Conservation (phyloP, 352 stramenopile species). For the Thalassiosira pacifica region DNA sequence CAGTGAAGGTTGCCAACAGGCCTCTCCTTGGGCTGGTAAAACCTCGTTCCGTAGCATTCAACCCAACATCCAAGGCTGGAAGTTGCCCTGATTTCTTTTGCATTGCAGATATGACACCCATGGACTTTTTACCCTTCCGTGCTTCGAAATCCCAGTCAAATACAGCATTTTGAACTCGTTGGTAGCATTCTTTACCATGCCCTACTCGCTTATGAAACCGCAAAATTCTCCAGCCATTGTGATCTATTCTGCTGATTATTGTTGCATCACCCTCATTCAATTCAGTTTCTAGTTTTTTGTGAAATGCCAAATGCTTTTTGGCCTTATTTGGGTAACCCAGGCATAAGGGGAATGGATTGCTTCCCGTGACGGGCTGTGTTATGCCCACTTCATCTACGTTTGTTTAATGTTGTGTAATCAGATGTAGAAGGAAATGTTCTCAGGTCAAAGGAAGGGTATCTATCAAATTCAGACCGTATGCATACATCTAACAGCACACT, state of each 20-base stretch:
- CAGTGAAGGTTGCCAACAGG: constrained; percentile 56
- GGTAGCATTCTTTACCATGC: constrained; percentile 71
- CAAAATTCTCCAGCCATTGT: constrained; percentile 72
- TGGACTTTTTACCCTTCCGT: constrained; percentile 33
- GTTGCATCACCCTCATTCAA: constrained; percentile 5
- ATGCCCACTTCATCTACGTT: constrained; percentile 43
- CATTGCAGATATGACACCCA: constrained; percentile 45
- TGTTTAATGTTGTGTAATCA: background rate
- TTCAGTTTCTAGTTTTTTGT: background rate
- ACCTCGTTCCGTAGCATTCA: background rate
- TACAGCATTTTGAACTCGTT: constrained; percentile 63
- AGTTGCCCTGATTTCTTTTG: constrained; percentile 1
- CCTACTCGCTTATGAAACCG: constrained; percentile 69
- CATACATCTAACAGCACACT: background rate
- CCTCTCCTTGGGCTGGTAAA: constrained; percentile 19
- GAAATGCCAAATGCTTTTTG: constrained; percentile 12
- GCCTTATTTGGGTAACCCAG: constrained; percentile 34
- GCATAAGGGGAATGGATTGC: constrained; percentile 35
- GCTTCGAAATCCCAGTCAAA: constrained; percentile 78
- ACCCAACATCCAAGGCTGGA: background rate
- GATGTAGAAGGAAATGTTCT: no score
- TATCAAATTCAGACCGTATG: no score
- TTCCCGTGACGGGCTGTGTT: constrained; percentile 21
- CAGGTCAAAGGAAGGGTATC: no score
- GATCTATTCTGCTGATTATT: constrained; percentile 23